Base-by-base conservation (phyloP, 805 yeast genomes). In the Candida morakotiae region DNA sequence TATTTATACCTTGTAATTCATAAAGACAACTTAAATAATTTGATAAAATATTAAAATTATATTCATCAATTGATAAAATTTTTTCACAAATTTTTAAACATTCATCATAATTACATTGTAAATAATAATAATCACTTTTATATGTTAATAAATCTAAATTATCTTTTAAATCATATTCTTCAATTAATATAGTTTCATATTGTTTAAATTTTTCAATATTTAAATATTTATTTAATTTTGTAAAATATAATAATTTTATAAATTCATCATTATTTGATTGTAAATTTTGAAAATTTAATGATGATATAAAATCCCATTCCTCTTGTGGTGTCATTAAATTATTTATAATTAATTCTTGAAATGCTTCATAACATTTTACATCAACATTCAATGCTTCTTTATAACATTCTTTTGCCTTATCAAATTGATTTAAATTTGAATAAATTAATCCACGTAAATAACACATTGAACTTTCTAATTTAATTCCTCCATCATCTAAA, bases 361-460 rank as follows among this genome's bases (percentile, higher is more conserved):
- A 87, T 0, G 98, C 97, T 48, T 91, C 98, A 56, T 69, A 91
- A 59, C 97, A 93, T 56, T 88, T 87, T 6, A 85, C 88, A 58
- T 91, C 98, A 2, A 86, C 87, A 46, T 77, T 48, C 0, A 89
- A 79, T 1, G 98, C 96, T 52, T 87, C 96, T 52, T 80, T 79
- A 50, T 79, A 88, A 36, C 93, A 83, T 37, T 84, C 88, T 50
- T 85, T 87, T 0, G 98, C 98, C 43, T 75, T 71, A 15, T 83
- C 93, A 51, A 86, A 82, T 58, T 86, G 86, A 55, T 86, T 87
- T 52, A 83, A 89, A 44, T 82, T 80, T 9, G 91, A 75, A 56
- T 81, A 88, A 3, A 91, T 81, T 41, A 82, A 69, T 1, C 98
- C 98, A 41, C 96, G 68, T 29, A 91, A 62, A 48, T 75, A 87